Conservation (phyloP, 768 basidiomycete species). For the Leccinum rimulosum region DNA sequence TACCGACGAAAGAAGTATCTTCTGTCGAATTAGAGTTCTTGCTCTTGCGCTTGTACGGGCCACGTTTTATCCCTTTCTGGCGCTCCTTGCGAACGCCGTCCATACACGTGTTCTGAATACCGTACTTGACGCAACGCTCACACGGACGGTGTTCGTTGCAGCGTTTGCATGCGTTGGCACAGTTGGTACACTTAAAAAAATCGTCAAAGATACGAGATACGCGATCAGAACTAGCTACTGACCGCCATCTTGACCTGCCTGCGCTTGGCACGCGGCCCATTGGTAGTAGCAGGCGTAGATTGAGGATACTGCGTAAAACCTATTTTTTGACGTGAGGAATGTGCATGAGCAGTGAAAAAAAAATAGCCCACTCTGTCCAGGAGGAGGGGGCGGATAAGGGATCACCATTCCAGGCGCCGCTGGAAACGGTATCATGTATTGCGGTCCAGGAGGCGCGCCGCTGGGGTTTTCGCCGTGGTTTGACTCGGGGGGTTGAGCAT, state of each 20-base stretch:
- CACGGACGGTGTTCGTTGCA: conserved; percentile 61
- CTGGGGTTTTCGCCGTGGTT: conserved; percentile 35
- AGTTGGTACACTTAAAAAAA: conserved; percentile 48
- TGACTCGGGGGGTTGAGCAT: conserved; percentile 29
- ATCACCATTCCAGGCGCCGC: conserved; percentile 44
- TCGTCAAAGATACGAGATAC: conserved; percentile 4
- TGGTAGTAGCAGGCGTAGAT: conserved; percentile 21
- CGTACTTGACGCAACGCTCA: conserved; percentile 62
- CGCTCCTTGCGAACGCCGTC: conserved; percentile 66
- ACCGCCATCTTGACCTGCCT: conserved; percentile 62
- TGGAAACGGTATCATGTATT: conserved; percentile 38
- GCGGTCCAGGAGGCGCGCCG: conserved; percentile 27
- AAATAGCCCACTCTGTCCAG: conserved; percentile 34
- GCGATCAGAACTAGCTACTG: conserved; percentile 22
- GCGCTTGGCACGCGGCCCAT: conserved; percentile 40
- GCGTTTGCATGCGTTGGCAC: conserved; percentile 55
- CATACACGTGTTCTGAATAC: conserved; percentile 51
- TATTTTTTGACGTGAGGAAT: conserved; percentile 21
- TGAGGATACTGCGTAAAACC: conserved; percentile 32
- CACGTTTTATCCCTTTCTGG: conserved; percentile 57
- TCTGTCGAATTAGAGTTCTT: conserved; percentile 27
- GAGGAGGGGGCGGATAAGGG: conserved; percentile 39
- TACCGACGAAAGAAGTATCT: conserved; percentile 24
- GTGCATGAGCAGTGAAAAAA: conserved; percentile 1
- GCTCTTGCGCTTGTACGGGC: conserved; percentile 55